Evolutionary conservation across 108 stramenopile genomes (phyloP).

Genomic region (Chaetoceros tenuissimus): DNA sequence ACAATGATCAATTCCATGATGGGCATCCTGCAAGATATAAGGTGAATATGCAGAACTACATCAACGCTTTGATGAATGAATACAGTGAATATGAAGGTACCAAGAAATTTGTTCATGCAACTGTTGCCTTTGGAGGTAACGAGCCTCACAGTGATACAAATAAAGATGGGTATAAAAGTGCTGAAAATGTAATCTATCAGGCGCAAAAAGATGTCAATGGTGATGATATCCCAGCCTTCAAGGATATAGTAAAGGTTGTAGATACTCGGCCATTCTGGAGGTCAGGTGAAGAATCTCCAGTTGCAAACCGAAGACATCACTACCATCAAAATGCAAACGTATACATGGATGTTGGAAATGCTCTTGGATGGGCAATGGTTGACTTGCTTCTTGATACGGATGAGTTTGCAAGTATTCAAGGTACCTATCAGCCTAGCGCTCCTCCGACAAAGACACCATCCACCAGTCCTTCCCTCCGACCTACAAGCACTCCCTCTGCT

Average conservation of each 20-base stretch:
- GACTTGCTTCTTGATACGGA: no score
- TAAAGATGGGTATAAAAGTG: no score
- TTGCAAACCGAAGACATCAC: constrained; percentile 1
- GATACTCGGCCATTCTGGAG: constrained; percentile 18
- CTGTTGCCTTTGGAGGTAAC: constrained; percentile 18
- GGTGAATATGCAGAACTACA: constrained; percentile 16
- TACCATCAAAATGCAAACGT: constrained; percentile 32
- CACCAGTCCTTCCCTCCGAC: no score
- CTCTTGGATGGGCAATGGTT: constrained; percentile 25
- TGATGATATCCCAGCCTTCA: constrained; percentile 19
- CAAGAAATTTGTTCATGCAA: constrained; percentile 28
- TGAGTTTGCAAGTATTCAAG: no score
- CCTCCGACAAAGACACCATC: no score
- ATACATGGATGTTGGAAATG: constrained; percentile 29
- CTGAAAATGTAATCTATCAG: no score
- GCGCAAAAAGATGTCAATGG: no score
- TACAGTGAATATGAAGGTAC: constrained; percentile 17
- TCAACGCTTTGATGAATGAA: no score
- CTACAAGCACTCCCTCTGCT: no score
- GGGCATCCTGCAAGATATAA: constrained; percentile 10
- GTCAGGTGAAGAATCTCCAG: constrained; percentile 4
- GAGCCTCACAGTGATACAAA: constrained; percentile 9
- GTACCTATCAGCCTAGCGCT: no score
- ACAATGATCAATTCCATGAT: constrained; percentile 21
- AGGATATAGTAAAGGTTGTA: constrained; percentile 19